A percentile compares a stretch with the other conserved stretches of the same genome.
phyloP scores from a whole-genome alignment of 1,139 yeast genomes.

The Yamadazyma spencermartinsiae region DNA sequence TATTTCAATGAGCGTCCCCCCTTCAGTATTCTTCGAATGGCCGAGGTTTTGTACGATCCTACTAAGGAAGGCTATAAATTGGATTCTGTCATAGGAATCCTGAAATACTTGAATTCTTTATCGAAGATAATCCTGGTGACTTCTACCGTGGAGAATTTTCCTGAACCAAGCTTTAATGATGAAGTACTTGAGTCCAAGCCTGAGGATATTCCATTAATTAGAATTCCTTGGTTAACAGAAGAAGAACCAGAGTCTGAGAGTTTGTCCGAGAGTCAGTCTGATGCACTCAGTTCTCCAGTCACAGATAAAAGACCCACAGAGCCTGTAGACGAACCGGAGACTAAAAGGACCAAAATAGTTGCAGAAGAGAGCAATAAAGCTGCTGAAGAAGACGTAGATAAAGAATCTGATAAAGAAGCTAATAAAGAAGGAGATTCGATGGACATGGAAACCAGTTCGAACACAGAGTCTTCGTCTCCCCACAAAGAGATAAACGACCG shows the following conservation, averaged over 20 bases:
- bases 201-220: constrained; percentile 26
- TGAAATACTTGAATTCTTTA: constrained; percentile 34
- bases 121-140: constrained; percentile 29
- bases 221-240: constrained; percentile 50
- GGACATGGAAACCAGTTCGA: constrained; percentile 7
- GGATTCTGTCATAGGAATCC: constrained; percentile 23
- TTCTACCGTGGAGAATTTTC: constrained; percentile 28
- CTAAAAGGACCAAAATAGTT: constrained; percentile 2
- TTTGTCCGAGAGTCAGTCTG: constrained; percentile 4
- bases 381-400: constrained; percentile 5
- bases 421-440: constrained; percentile 8
- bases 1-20: constrained; percentile 49
- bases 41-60: constrained; percentile 53
- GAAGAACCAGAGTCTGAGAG: constrained; percentile 7
- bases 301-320: constrained; percentile 2
- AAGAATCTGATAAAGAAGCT: too few species aligned
- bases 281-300: too few species aligned
- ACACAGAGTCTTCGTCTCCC: background rate
- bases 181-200: constrained; percentile 5
- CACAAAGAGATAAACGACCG: constrained; percentile 1
- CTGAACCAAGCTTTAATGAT: constrained; percentile 15
- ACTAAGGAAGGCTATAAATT: constrained; percentile 31
- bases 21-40: constrained; percentile 55
- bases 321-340: constrained; percentile 2
- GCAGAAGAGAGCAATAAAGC: constrained; percentile 6